Percentiles rank a stretch among this genome's conserved stretches.
Conservation (phyloP, 1,139 yeast genomes). For the Suhomyces guaymorum region DNA sequence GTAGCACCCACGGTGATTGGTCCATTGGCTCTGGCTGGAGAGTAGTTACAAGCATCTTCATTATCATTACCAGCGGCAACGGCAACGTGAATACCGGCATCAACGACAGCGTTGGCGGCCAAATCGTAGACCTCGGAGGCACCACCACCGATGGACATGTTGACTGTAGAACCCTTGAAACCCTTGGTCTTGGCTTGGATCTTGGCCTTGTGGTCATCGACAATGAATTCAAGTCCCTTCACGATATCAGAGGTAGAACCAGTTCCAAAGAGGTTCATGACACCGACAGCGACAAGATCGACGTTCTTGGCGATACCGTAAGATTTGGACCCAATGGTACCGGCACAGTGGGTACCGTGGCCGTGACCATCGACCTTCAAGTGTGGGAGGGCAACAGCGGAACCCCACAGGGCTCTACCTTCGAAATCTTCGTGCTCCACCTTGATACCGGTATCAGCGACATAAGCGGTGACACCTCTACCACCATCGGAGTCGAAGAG, state of each 20-base stretch:
- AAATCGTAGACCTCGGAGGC: slow-evolving; percentile 42
- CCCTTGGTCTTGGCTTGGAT: slow-evolving; percentile 33
- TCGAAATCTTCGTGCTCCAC: slow-evolving; percentile 42
- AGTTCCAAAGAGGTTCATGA: slow-evolving; percentile 41
- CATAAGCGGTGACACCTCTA: slow-evolving; percentile 46
- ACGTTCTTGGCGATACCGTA: slow-evolving; percentile 48
- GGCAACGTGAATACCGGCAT: slow-evolving; percentile 45
- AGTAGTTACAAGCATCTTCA: slow-evolving; percentile 42
- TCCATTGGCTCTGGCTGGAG: slow-evolving; percentile 47
- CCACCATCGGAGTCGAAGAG: slow-evolving; percentile 43
- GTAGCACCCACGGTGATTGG: slow-evolving; percentile 49
- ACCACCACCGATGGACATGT: slow-evolving; percentile 49
- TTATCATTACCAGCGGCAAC: slow-evolving; percentile 51
- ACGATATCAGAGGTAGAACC: slow-evolving; percentile 46
- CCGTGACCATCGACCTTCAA: slow-evolving; percentile 39
- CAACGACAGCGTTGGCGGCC: slow-evolving; percentile 45
- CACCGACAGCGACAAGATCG: slow-evolving; percentile 44
- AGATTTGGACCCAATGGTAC: slow-evolving; percentile 44
- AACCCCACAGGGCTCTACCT: slow-evolving; percentile 47
- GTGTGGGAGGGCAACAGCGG: slow-evolving; percentile 40
- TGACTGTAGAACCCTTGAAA: slow-evolving; percentile 47
- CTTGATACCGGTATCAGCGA: slow-evolving; percentile 47
- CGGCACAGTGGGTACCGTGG: slow-evolving; percentile 51
- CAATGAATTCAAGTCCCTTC: slow-evolving; percentile 47
- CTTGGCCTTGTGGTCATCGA: slow-evolving; percentile 36